phyloP scores from a whole-genome alignment of 2,329 filamentous ascomycete genomes.

The Trichoderma koningii region DNA sequence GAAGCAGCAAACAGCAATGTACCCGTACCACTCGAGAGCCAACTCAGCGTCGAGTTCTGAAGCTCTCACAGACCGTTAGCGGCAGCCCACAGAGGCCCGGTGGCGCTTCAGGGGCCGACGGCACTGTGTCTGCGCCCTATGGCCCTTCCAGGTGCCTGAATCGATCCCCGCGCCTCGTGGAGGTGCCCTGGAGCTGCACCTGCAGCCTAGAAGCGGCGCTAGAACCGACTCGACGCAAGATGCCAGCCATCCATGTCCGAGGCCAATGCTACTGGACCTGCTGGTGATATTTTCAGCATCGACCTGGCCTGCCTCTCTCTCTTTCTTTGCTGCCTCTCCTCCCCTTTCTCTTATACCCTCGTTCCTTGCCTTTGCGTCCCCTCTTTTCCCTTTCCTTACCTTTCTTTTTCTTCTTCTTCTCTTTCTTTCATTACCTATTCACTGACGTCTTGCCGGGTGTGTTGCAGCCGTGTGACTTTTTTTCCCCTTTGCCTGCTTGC shows the following conservation, averaged over 20 bases:
- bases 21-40: background rate
- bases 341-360: constrained; percentile 14
- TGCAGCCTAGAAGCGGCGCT: constrained; percentile 9
- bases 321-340: constrained; percentile 9
- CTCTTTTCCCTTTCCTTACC: background rate
- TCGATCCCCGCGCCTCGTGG: constrained; percentile 20
- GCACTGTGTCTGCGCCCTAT: constrained; percentile 2
- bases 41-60: background rate
- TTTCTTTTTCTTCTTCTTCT: background rate
- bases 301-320: background rate
- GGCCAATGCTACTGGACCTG: background rate
- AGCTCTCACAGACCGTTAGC: background rate
- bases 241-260: background rate
- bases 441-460: background rate
- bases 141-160: constrained; percentile 8
- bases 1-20: too few relatives aligned
- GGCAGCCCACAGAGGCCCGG: background rate
- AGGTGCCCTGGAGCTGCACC: constrained; percentile 17
- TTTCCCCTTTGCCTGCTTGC: background rate
- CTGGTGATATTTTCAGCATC: constrained; percentile 16
- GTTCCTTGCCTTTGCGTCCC: background rate
- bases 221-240: constrained; percentile 9
- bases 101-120: background rate
- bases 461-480: background rate
- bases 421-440: background rate